Base-by-base conservation (phyloP, 2,329 filamentous ascomycete species). In the Rugonectria rugulosa region DNA sequence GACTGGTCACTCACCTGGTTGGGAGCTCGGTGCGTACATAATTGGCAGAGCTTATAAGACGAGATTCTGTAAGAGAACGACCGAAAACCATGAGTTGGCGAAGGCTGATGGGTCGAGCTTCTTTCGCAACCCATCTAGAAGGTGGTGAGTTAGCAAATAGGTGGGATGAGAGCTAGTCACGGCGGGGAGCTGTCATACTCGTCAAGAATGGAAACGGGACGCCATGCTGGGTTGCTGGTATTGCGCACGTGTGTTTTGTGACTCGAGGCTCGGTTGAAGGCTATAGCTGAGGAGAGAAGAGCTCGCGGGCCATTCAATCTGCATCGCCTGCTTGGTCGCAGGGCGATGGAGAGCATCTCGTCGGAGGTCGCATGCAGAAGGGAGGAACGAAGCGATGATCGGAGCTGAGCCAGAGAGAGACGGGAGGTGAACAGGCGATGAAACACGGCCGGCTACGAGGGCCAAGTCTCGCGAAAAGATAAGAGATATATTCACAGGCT, bases 61-160 rank as follows among this genome's bases (percentile, higher is more conserved):
- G 88, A 46, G 87, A 83, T 76, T 98, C 93, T 42, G 93, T 97
- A 71, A 99, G 78, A 19, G 93, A 96, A 42, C 95, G 89, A 24
- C 95, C 95, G 75, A 98, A 99, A 68, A 98, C 96, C 78, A 96
- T 98, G 68, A 99, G 84, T 76, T 98, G 95, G 55, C 95, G 90
- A 67, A 99, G 79, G 77, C 92, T 97, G 71, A 99, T 97, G n/a
- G 95, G 95, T 47, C 92, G 86, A 43, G 93, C 93, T 72, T 97
- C 92, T 68, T 89, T 91, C 61, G 90, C 88, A 47, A 97, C 94
- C 92, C 93, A 98, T 81, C 92, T 96, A 65, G 37, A 58, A 27
- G 42, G 63, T 61, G 38, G 46, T 37, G 44, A 38, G 50, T 66
- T 60, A 63, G 60, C 45, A 62, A 55, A 24, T 23, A 40, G 26